phyloP scores from a whole-genome alignment of 2,329 filamentous ascomycete species.

The Lachnellula arida region DNA sequence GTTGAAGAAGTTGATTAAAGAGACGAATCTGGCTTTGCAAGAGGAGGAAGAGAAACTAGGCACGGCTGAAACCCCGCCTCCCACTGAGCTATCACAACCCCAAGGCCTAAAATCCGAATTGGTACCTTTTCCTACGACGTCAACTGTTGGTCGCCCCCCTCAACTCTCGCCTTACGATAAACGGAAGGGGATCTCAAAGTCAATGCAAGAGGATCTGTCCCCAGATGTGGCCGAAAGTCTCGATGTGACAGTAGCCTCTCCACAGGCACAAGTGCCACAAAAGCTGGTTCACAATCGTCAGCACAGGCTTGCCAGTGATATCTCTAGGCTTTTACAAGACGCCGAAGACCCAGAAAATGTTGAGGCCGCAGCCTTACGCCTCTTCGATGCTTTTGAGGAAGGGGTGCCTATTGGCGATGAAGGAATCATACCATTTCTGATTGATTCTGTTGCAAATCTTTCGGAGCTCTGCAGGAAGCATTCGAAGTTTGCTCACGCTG shows the following conservation, averaged over 20 bases:
- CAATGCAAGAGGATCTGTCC: no score
- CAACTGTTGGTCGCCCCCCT: background rate
- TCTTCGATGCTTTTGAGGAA: conserved; percentile 25
- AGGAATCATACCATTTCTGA: conserved; percentile 10
- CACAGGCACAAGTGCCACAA: background rate
- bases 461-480: conserved; percentile 12
- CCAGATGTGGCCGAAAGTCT: background rate
- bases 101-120: background rate
- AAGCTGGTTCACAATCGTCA: conserved; percentile 11
- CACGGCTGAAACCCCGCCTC: background rate
- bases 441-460: conserved; percentile 17
- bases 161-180: background rate
- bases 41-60: background rate
- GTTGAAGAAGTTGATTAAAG: conserved; percentile 6
- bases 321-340: conserved; percentile 16
- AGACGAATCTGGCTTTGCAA: conserved; percentile 6
- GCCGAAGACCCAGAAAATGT: conserved; percentile 9
- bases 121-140: background rate
- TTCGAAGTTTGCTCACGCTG: conserved; percentile 10
- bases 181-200: background rate
- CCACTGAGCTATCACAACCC: background rate
- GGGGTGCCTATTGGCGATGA: conserved; percentile 8
- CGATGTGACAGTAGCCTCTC: background rate
- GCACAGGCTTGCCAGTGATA: conserved; percentile 18
- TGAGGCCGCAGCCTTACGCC: conserved; percentile 17